Percentiles rank a stretch among this genome's conserved stretches.
These are phyloP conservation scores for Pistacia atlantica DNA, from an alignment of 345 rosid genomes.

Conservation along the genomic window DNA sequence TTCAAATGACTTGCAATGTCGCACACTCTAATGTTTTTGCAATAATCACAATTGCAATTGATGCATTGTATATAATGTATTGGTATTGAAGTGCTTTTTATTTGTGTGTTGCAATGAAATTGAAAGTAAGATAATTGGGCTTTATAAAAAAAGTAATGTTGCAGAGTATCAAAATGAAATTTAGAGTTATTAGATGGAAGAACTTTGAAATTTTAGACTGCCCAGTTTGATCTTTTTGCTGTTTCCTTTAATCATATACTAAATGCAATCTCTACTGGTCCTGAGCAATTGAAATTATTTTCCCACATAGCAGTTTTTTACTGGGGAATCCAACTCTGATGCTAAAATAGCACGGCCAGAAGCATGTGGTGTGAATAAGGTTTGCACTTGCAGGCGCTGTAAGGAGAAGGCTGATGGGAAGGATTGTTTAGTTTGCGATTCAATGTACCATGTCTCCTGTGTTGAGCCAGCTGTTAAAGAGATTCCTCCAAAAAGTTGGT, in stretches of 20 bases:
- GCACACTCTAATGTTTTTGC: no score
- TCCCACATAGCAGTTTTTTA: conserved; percentile 36
- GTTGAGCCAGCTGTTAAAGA: conserved; percentile 66
- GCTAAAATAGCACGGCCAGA: conserved; percentile 48
- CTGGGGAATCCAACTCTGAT: conserved; percentile 40
- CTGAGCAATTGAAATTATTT: conserved; percentile 14
- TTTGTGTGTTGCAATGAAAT: background rate
- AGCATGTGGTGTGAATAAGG: conserved; percentile 33
- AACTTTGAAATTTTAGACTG: background rate
- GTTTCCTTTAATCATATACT: background rate
- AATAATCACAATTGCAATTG: no score
- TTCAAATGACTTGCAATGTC: no score
- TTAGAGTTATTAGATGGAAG: background rate
- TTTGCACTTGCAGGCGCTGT: conserved; percentile 60
- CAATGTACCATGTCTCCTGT: conserved; percentile 80
- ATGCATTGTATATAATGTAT: no score
- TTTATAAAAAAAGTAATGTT: background rate
- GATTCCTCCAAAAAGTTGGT: conserved; percentile 75
- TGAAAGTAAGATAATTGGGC: background rate
- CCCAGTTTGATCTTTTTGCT: background rate
- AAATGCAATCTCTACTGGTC: background rate
- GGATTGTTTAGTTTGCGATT: conserved; percentile 80
- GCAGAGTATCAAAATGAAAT: background rate
- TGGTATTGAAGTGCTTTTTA: background rate
- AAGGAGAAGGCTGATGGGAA: conserved; percentile 63